A percentile compares a stretch with the other conserved stretches of the same genome.
phyloP scores from a whole-genome alignment of 495 filamentous ascomycete genomes.

The Astrocystis sublimbata region DNA sequence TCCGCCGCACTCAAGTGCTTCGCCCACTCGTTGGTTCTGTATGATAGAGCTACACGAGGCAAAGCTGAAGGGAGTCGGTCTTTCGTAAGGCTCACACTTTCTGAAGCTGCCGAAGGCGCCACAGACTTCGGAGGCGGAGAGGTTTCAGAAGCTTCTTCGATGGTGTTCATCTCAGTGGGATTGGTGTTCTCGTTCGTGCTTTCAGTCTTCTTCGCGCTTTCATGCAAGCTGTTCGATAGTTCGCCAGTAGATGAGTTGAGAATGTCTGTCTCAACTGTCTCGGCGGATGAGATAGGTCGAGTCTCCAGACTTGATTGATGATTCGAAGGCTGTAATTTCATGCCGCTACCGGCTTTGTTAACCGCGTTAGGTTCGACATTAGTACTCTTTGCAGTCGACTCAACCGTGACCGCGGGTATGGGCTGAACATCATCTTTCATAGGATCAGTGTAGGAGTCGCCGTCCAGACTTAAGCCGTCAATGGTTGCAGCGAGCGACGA shows the following conservation, averaged over 20 bases:
- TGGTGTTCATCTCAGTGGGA: conserved; percentile 7
- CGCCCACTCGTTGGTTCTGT: conserved; percentile 95
- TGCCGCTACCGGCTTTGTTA: background rate
- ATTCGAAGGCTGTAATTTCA: conserved; percentile 4
- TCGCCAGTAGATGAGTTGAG: conserved; percentile 19
- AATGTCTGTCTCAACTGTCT: conserved; percentile 33
- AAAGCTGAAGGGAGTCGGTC: conserved; percentile 54
- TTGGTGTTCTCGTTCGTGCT: conserved; percentile 20
- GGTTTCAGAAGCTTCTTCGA: conserved; percentile 23
- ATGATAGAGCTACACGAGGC: conserved; percentile 77
- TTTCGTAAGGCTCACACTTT: conserved; percentile 45
- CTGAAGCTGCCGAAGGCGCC: conserved; percentile 42
- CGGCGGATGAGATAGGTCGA: conserved; percentile 27
- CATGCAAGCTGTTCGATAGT: conserved; percentile 24
- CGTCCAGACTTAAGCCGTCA: conserved; percentile 50
- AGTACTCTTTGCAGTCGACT: conserved; percentile 20
- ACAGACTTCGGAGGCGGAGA: conserved; percentile 34
- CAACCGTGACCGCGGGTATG: conserved; percentile 29
- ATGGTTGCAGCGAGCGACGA: conserved; percentile 56
- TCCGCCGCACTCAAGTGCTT: conserved; percentile 84
- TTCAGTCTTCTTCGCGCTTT: conserved; percentile 21
- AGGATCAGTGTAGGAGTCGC: conserved; percentile 25
- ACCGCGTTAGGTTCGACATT: background rate
- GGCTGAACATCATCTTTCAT: conserved; percentile 7
- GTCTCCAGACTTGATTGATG: background rate